Evolutionary conservation across 805 yeast genomes (phyloP), one percentile per base, ranked within the genome.

Genomic region (Saturnispora diversa): DNA sequence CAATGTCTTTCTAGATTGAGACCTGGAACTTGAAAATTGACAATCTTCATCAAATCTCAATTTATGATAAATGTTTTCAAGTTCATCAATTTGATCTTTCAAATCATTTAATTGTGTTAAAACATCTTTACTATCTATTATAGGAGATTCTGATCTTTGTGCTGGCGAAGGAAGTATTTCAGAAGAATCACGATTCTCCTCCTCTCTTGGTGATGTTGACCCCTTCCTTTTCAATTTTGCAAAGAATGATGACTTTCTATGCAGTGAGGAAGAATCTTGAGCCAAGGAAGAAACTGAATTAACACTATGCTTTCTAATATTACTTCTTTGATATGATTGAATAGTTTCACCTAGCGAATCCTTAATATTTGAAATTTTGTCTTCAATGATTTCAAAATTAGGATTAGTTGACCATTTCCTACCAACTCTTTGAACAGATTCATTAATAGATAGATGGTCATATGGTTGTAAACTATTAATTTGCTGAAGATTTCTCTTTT

Each of bases 401-500:
- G 41, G 35, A 21, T 38, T 38, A 3, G 26, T 10, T 8, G 22
- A n/a, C 41, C 41, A 38, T 25, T 19, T 38, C 19, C 41, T 38
- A 22, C 31, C 11, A 24, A 31, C 10, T 23, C 35, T 38, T 3
- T 26, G 19, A 11, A 13, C n/a, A 5, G 35, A 31, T 31, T 31
- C 32, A 31, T 44, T 31, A 34, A 33, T 21, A 10, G 35, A 38
- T 13, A 31, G 29, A 9, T 31, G 2, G 12, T 21, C 31, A 15
- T 36, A 34, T 27, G 13, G 37, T 19, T 15, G 31, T 6, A n/a
- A n/a, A n/a, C n/a, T n/a, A n/a, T 29, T 15, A 17, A 17, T 6
- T 17, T 30, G 35, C 5, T 46, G 25, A 21, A 47, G 49, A 36
- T 55, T 43, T 37, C 50, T 52, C 30, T 50, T 62, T 55, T 57